A percentile compares a stretch with the other conserved stretches of the same genome.
These are phyloP conservation scores for Penicillium frequentans DNA, from an alignment of 2,329 filamentous ascomycete genomes.

Conservation along the genomic window DNA sequence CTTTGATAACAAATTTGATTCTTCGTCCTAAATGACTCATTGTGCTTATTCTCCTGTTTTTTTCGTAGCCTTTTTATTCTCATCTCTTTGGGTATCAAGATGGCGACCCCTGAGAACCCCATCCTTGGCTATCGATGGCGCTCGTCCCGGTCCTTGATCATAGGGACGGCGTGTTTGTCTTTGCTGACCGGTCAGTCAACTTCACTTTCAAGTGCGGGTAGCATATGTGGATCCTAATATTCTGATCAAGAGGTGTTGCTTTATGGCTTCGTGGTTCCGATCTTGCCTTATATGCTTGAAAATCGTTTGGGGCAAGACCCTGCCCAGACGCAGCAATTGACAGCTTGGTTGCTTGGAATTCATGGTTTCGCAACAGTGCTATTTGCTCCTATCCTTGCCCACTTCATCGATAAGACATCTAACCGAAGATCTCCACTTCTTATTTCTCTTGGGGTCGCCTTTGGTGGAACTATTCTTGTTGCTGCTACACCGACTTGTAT, in stretches of 20 bases:
- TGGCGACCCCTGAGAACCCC: neutral
- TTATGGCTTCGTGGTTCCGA: slow-evolving; percentile 35
- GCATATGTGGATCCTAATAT: neutral
- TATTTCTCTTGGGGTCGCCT: slow-evolving; percentile 23
- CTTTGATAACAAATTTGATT: neutral
- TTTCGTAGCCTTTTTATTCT: neutral
- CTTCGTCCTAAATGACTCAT: neutral
- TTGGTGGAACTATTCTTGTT: slow-evolving; percentile 27
- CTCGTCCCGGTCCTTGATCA: slow-evolving; percentile 1
- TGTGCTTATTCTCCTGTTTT: neutral
- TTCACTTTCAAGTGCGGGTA: neutral
- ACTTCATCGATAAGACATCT: slow-evolving; percentile 29
- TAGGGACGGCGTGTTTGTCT: neutral
- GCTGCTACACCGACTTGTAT: slow-evolving; percentile 9
- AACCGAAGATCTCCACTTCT: slow-evolving; percentile 26
- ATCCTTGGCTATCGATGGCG: neutral
- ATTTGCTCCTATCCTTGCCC: slow-evolving; percentile 25
- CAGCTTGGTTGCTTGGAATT: slow-evolving; percentile 23
- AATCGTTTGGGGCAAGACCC: slow-evolving; percentile 24
- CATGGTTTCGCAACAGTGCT: slow-evolving; percentile 28
- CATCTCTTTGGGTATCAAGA: neutral
- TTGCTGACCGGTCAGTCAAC: neutral
- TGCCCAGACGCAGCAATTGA: slow-evolving; percentile 25
- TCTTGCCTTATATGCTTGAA: slow-evolving; percentile 34
- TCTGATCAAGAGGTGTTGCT: slow-evolving; percentile 29